A percentile compares a stretch with the other conserved stretches of the same genome.
Evolutionary conservation across 2,329 filamentous ascomycete species (phyloP).

Genomic region (Penicillium palitans): DNA sequence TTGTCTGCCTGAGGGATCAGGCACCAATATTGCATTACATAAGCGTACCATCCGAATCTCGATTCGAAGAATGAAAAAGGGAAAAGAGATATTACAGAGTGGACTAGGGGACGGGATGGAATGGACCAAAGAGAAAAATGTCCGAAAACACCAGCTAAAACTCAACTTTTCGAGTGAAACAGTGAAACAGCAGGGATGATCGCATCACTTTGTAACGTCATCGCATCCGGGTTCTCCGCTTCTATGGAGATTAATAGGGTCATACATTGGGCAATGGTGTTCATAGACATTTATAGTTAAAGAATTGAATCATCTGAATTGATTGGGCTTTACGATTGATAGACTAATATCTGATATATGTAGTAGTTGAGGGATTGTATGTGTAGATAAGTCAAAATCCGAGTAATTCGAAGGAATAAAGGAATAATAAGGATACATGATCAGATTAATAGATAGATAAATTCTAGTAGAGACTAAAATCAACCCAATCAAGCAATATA

Average conservation of each 20-base stretch:
- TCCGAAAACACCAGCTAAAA: background rate
- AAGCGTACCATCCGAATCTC: background rate
- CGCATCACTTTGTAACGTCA: constrained; percentile 26
- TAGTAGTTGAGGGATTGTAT: background rate
- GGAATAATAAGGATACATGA: background rate
- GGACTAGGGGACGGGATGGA: background rate
- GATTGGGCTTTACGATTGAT: background rate
- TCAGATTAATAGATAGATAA: background rate
- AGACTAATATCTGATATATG: background rate
- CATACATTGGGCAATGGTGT: constrained; percentile 1
- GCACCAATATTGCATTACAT: background rate
- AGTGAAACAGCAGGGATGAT: background rate
- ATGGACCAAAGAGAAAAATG: constrained; percentile 3
- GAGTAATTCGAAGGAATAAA: background rate
- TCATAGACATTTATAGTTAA: background rate
- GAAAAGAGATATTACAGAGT: background rate
- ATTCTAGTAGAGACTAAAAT: background rate
- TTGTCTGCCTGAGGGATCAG: background rate
- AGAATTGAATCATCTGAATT: background rate
- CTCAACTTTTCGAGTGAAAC: background rate
- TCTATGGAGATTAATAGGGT: background rate
- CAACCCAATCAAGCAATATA: background rate
- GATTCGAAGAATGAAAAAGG: background rate
- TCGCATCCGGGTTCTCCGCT: constrained; percentile 26
- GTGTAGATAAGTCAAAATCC: background rate